Conservation (phyloP, 352 stramenopile species). For the Phytophthora palmivora region DNA sequence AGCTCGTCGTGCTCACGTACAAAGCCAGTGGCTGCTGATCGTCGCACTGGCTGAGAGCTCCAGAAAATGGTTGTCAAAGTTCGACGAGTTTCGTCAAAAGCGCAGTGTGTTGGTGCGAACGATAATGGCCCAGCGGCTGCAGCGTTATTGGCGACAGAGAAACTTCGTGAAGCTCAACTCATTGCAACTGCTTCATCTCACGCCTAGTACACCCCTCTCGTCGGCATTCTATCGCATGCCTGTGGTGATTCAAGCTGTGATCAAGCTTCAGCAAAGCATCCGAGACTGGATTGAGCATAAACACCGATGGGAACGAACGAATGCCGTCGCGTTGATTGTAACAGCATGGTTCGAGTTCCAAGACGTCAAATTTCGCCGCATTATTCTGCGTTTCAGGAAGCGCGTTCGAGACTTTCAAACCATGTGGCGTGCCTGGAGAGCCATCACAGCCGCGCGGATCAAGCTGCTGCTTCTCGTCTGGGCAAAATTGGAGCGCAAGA, state of each 20-base stretch:
- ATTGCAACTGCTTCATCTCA: conserved; percentile 21
- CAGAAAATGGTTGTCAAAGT: conserved; percentile 47
- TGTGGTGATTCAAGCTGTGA: conserved; percentile 50
- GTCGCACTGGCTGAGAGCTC: conserved; percentile 45
- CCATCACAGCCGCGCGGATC: conserved; percentile 77
- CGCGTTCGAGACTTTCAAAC: conserved; percentile 76
- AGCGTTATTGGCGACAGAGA: conserved; percentile 60
- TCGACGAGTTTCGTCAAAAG: conserved; percentile 50
- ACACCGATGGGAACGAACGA: conserved; percentile 21
- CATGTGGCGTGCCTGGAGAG: conserved; percentile 74
- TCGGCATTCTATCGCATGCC: conserved; percentile 63
- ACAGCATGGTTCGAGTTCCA: conserved; percentile 84
- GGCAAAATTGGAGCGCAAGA: conserved; percentile 68
- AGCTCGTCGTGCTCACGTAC: conserved; percentile 41
- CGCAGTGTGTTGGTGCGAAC: conserved; percentile 45
- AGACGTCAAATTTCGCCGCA: conserved; percentile 82
- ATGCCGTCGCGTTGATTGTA: conserved; percentile 60
- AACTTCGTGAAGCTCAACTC: conserved; percentile 34
- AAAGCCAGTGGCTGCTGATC: conserved; percentile 71
- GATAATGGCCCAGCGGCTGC: conserved; percentile 62
- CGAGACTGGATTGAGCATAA: conserved; percentile 50
- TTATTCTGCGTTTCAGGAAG: conserved; percentile 82
- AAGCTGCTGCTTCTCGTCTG: conserved; percentile 77
- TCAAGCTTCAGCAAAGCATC: conserved; percentile 48
- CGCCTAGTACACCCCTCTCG: conserved; percentile 33